phyloP scores from a whole-genome alignment of 2,329 filamentous ascomycete species.

The Pyrenochaeta sp. region DNA sequence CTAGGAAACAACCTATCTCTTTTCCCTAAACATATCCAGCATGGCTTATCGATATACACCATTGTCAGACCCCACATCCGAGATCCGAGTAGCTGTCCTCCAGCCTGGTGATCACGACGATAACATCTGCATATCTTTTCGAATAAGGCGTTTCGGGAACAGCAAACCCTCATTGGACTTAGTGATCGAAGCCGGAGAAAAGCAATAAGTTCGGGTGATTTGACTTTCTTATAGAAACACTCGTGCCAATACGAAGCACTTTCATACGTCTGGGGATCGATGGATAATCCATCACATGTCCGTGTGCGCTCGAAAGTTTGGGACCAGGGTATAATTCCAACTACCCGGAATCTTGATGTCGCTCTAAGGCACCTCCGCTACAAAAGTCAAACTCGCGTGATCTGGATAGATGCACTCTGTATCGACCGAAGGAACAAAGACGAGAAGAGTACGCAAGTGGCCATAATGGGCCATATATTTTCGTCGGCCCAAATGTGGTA shows the following conservation, averaged over 20 bases:
- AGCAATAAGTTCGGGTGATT: not conserved
- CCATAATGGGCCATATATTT: conserved; percentile 15
- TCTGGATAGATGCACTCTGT: conserved; percentile 24
- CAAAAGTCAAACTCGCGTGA: not conserved
- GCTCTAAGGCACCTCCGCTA: conserved; percentile 14
- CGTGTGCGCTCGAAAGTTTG: not conserved
- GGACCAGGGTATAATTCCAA: not conserved
- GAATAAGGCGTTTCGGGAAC: not conserved
- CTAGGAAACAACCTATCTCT: not conserved
- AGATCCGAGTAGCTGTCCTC: conserved; percentile 6
- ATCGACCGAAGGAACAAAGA: conserved; percentile 14
- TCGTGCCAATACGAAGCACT: conserved; percentile 6
- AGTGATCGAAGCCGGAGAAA: not conserved
- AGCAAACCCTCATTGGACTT: not conserved
- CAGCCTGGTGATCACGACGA: conserved; percentile 9
- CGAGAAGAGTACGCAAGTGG: conserved; percentile 16
- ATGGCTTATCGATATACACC: conserved; percentile 4
- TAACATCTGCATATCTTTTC: conserved; percentile 6
- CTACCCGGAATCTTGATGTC: conserved; percentile 12
- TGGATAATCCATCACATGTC: not conserved
- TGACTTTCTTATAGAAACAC: not conserved
- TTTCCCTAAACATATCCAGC: too few species aligned
- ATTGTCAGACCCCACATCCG: not conserved
- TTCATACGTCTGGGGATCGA: conserved; percentile 14
- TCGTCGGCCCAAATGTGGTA: not conserved